Base-by-base conservation (phyloP, 148 eudicot genomes). In the Silene latifolia region DNA sequence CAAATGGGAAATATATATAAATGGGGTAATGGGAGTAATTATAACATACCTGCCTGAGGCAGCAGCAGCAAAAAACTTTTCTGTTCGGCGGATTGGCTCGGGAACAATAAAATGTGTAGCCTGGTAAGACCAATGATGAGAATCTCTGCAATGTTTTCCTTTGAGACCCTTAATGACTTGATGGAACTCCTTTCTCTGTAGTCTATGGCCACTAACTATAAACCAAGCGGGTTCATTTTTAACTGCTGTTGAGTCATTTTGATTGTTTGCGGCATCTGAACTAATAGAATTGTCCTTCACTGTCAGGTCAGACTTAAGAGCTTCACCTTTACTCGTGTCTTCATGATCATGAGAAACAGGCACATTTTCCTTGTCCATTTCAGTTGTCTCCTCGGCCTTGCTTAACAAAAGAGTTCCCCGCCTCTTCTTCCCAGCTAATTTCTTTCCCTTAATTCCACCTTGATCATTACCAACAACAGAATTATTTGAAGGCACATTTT, bases 81-180 rank as follows among this genome's bases (percentile, higher is more conserved):
- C 99, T 18, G 98, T 92, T 84, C 99, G 86, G 71, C 93, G 86
- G 54, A 92, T 72, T 24, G 97, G 97, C 66, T 89, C 99, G 1
- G 99, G 94, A 72, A 87, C 87, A 78, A 95, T 79, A 54, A 95
- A 92, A 81, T 95, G 99, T 18, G 99, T 92, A 48, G 99, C 99
- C 72, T 95, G 98, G 80, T 95, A 95, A 25, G 97, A 90, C 99
- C 99, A 95, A 48, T 90, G 84, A 76, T 95, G 99, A 77, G 96
- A 86, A 85, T 90, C 99, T 77, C 96, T 87, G 82, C 99, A 92
- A 18, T 89, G 82, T 83, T 85, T 89, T 74, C 97, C 99, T 85
- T 80, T 92, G 69, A 95, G 83, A 53, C 81, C 82, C 87, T 71
- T 86, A 74, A 95, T 88, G n/a, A 95, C 74, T 79, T 89, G 88